Evolutionary conservation across 441 rosid genomes (phyloP), one percentile per base, ranked within the genome.

Genomic region (Corymbia citriodora): DNA sequence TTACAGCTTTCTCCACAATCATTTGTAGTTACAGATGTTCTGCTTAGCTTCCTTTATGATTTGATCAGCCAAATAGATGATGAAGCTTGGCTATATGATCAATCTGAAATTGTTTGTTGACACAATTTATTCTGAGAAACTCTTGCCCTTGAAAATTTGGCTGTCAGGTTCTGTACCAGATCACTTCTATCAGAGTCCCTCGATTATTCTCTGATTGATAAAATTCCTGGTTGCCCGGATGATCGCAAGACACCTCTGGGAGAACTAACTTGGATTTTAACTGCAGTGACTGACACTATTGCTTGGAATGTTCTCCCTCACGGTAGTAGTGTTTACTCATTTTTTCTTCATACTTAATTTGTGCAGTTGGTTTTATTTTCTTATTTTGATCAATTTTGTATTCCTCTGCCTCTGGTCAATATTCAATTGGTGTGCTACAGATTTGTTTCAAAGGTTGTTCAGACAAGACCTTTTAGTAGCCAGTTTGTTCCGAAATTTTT

Each of bases 221-320:
- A 95, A 93, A 98, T 98, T 94, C 99, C 99, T 81, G 99, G 99
- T 82, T 97, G 99, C 89, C 99, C 97, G 94, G 97, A 95, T 93
- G 99, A 98, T 91, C 99, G 99, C 87, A 98, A 96, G 93, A 98
- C 99, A 18, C 96, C 96, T 89, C 92, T 98, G 91, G 99, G 99
- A 86, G 99, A 98, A 92, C 94, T 98, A 95, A 96, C 97, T 91
- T 98, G 99, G 99, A 98, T 98, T 90, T 98, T 98, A 92, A 97
- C 99, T 48, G 99, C 99, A 72, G 99, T 97, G 85, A 98, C 99
- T 3, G 99, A 98, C 93, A 96, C 99, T 91, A 98, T 98, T 93
- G 99, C 99, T 9, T 98, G 99, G 99, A 98, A 97, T 96, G 99
- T 97, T 88, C 98, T 98, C 40, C 99, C 99, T 92, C 99, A 95